phyloP scores from a whole-genome alignment of 2,329 filamentous ascomycete species.

The Emergomyces africanus region DNA sequence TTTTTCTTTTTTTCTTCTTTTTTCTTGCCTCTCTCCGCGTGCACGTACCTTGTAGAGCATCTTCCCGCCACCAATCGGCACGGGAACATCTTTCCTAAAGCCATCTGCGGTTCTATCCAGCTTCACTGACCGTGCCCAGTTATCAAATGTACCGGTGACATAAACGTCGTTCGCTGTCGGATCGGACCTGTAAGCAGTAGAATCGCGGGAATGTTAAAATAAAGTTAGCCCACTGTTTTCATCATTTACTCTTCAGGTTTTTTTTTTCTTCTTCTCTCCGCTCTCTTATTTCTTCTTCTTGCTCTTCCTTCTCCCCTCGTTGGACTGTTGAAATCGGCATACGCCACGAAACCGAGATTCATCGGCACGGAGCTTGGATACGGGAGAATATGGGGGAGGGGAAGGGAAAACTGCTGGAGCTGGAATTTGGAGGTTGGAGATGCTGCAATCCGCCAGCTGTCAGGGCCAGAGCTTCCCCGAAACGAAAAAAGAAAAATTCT shows the following conservation, averaged over 20 bases:
- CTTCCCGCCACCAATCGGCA: constrained; percentile 55
- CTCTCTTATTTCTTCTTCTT: too few species aligned
- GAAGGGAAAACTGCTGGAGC: too few species aligned
- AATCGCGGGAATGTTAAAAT: not conserved
- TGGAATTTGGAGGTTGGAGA: too few species aligned
- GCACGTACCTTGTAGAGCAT: constrained; percentile 82
- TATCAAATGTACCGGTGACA: constrained; percentile 91
- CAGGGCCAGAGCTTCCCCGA: too few species aligned
- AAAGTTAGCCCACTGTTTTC: not conserved
- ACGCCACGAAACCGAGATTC: too few species aligned
- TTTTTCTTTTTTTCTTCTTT: not conserved
- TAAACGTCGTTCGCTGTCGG: constrained; percentile 66
- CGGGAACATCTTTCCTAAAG: constrained; percentile 70
- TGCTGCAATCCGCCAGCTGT: too few species aligned
- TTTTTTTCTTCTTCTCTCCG: not conserved
- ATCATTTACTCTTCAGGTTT: not conserved
- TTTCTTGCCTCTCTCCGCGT: not conserved
- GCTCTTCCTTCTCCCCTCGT: too few species aligned
- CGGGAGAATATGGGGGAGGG: too few species aligned
- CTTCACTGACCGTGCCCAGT: constrained; percentile 79
- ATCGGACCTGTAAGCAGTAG: constrained; percentile 53
- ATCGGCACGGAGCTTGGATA: too few species aligned
- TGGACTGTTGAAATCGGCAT: not conserved
- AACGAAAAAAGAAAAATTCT: too few species aligned
- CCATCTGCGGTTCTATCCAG: constrained; percentile 59